phyloP scores from a whole-genome alignment of 1,139 yeast species.

The Candida sp. region DNA sequence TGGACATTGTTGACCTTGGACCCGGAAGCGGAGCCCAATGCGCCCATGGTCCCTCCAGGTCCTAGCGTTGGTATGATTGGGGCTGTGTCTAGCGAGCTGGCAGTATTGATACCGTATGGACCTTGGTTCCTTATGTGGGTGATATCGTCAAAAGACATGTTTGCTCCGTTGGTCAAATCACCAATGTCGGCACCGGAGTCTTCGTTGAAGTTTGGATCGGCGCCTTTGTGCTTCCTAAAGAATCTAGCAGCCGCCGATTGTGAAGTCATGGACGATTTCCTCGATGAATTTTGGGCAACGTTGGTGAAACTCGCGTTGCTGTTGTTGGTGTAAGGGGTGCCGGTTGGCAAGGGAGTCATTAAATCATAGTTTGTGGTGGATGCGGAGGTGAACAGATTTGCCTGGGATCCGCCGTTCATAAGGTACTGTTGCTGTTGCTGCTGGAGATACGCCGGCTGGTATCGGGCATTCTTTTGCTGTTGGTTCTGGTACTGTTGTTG shows the following conservation, averaged over 20 bases:
- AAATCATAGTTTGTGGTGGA: slow-evolving; percentile 18
- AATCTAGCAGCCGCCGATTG: slow-evolving; percentile 39
- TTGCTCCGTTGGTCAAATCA: slow-evolving; percentile 39
- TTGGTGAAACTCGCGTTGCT: slow-evolving; percentile 5
- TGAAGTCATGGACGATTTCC: slow-evolving; percentile 50
- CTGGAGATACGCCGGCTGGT: slow-evolving; percentile 15
- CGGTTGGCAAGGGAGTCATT: slow-evolving; percentile 16
- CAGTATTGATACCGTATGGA: slow-evolving; percentile 53
- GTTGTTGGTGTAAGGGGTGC: slow-evolving; percentile 8
- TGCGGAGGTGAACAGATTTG: slow-evolving; percentile 14
- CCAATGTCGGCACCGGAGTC: slow-evolving; percentile 55
- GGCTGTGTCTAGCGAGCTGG: slow-evolving; percentile 55
- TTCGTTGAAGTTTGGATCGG: slow-evolving; percentile 46
- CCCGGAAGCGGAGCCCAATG: slow-evolving; percentile 8
- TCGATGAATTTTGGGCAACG: slow-evolving; percentile 17
- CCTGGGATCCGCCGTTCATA: slow-evolving; percentile 10
- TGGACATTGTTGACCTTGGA: slow-evolving; percentile 51
- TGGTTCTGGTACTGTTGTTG: slow-evolving; percentile 16
- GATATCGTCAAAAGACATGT: slow-evolving; percentile 66
- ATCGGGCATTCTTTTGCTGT: slow-evolving; percentile 9
- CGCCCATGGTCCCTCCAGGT: slow-evolving; percentile 13
- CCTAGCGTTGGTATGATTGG: slow-evolving; percentile 76
- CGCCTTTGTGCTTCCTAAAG: slow-evolving; percentile 45
- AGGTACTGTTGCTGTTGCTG: slow-evolving; percentile 14
- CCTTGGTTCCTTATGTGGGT: slow-evolving; percentile 67